Conservation (phyloP, 139 green algal genomes). For the Auxenochlorella pyrenoidosa region DNA sequence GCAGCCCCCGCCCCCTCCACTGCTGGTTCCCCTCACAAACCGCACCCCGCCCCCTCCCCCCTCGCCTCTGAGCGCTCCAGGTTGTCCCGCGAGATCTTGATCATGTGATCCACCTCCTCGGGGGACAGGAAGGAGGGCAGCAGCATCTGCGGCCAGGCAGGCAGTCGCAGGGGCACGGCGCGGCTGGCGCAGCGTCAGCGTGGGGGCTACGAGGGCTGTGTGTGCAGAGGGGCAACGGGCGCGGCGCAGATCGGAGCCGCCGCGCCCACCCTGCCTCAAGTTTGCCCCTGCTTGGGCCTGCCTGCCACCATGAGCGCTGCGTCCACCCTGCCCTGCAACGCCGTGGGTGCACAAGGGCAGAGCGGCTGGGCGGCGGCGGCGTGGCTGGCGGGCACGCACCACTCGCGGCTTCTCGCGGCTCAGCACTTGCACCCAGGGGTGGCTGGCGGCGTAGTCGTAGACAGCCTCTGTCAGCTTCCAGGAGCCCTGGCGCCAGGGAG, state of each 20-base stretch:
- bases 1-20: not conserved
- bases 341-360: too few relatives aligned
- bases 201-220: too few relatives aligned
- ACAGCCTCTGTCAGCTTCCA: slow-evolving; percentile 43
- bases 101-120: slow-evolving; percentile 45
- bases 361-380: too few relatives aligned
- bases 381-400: not conserved
- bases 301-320: not conserved
- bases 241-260: too few relatives aligned
- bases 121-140: slow-evolving; percentile 47
- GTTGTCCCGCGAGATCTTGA: slow-evolving; percentile 27
- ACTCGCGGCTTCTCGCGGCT: slow-evolving; percentile 40
- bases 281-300: too few relatives aligned
- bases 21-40: not conserved
- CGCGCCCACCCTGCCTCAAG: too few relatives aligned
- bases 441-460: slow-evolving; percentile 40
- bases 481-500: slow-evolving; percentile 20
- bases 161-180: not conserved
- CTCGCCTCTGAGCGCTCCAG: slow-evolving; percentile 47
- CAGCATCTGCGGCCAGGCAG: not conserved
- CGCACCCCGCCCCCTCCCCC: not conserved
- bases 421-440: slow-evolving; percentile 37
- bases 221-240: too few relatives aligned
- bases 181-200: too few relatives aligned
- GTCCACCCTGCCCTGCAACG: not conserved